Evolutionary conservation across 2,329 filamentous ascomycete genomes (phyloP).

Genomic region (Cercospora janseana): DNA sequence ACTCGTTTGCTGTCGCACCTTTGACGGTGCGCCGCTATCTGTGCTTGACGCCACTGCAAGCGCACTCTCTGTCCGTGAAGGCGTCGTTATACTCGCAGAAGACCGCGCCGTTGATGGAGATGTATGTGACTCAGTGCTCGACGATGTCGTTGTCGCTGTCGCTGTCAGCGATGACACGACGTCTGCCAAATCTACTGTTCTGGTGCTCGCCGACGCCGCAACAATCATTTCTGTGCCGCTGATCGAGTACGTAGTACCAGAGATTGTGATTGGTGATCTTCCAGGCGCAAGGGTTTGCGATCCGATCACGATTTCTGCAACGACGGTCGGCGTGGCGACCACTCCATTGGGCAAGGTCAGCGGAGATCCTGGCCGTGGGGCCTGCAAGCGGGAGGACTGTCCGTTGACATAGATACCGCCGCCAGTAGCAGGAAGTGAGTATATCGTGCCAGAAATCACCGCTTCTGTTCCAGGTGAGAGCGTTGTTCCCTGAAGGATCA

Average conservation of each 20-base stretch:
- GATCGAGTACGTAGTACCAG: constrained; percentile 19
- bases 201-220: not conserved
- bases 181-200: constrained; percentile 7
- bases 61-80: not conserved
- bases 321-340: constrained; percentile 15
- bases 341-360: constrained; percentile 15
- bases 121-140: not conserved
- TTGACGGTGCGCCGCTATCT: not conserved
- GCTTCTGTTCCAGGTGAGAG: constrained; percentile 14
- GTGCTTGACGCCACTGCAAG: not conserved
- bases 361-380: not conserved
- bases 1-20: not conserved
- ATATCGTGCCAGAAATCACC: constrained; percentile 16
- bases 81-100: not conserved
- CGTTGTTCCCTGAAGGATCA: constrained; percentile 14
- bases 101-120: not conserved
- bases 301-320: constrained; percentile 11
- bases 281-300: constrained; percentile 22
- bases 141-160: not conserved
- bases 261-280: constrained; percentile 13
- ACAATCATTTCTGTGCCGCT: constrained; percentile 13
- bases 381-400: not conserved
- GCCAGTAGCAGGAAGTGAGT: constrained; percentile 13
- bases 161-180: no score
- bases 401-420: constrained; percentile 13